Evolutionary conservation across 2,329 filamentous ascomycete species (phyloP).

Genomic region (Phialophora verrucosa): DNA sequence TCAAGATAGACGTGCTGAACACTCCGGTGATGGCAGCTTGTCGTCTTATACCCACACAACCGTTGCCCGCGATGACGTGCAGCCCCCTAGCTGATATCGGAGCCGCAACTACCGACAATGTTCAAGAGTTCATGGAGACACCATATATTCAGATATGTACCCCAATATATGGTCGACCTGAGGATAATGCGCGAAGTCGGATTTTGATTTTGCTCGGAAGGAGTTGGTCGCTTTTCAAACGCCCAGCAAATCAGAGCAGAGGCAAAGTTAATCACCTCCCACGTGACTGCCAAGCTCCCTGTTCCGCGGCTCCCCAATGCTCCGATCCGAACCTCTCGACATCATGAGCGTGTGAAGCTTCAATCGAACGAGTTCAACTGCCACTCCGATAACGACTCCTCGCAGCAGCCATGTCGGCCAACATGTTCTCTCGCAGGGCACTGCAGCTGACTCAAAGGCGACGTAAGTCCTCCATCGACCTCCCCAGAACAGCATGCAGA

Average conservation of each 20-base stretch:
- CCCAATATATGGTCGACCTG: background rate
- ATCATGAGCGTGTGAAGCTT: slow-evolving; percentile 16
- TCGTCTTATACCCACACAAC: background rate
- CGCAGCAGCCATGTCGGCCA: slow-evolving; percentile 38
- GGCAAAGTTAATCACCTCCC: background rate
- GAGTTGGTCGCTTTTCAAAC: background rate
- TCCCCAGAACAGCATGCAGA: background rate
- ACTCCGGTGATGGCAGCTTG: background rate
- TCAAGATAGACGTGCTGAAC: background rate
- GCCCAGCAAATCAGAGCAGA: slow-evolving; percentile 10
- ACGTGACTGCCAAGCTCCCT: slow-evolving; percentile 11
- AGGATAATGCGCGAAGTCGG: background rate
- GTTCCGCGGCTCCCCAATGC: background rate
- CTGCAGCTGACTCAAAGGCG: slow-evolving; percentile 56
- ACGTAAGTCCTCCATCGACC: slow-evolving; percentile 47
- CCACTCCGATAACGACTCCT: slow-evolving; percentile 2
- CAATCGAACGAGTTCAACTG: background rate
- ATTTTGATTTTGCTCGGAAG: background rate
- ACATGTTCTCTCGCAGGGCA: slow-evolving; percentile 56
- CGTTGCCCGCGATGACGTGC: background rate
- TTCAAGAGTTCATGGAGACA: background rate
- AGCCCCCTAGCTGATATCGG: background rate
- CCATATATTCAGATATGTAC: background rate
- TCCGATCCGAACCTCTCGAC: slow-evolving; percentile 12
- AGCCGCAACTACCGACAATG: background rate